A percentile compares a stretch with the other conserved stretches of the same genome.
phyloP scores from a whole-genome alignment of 1,139 yeast genomes.

The Scheffersomyces segobiensis region DNA sequence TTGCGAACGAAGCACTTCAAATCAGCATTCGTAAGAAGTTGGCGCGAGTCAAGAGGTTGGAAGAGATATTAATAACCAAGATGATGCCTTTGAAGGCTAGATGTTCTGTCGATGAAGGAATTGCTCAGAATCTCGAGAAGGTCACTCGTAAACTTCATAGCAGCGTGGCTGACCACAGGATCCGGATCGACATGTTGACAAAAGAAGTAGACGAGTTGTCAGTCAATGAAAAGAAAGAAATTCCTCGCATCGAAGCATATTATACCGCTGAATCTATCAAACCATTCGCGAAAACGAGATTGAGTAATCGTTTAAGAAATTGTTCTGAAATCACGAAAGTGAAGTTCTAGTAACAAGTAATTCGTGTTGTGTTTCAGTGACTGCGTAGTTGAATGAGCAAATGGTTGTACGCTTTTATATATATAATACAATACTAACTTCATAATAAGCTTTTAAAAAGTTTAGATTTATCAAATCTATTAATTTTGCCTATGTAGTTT shows the following conservation, averaged over 20 bases:
- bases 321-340: neutral
- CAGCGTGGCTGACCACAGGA: constrained; percentile 4
- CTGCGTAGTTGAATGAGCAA: too few species aligned
- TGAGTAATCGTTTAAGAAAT: neutral
- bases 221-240: neutral
- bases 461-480: too few species aligned
- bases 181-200: constrained; percentile 1
- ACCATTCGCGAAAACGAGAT: neutral
- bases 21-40: constrained; percentile 6
- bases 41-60: constrained; percentile 11
- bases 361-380: too few species aligned
- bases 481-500: neutral
- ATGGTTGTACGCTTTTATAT: too few species aligned
- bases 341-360: neutral
- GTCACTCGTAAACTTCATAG: constrained; percentile 12
- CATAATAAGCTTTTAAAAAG: too few species aligned
- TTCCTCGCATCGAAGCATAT: neutral
- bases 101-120: constrained; percentile 6
- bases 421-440: too few species aligned
- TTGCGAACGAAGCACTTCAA: constrained; percentile 15
- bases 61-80: constrained; percentile 12
- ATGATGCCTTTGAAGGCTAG: constrained; percentile 21
- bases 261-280: neutral
- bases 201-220: neutral
- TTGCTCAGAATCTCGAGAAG: constrained; percentile 15